Evolutionary conservation across 2,329 filamentous ascomycete species (phyloP), one percentile per base, ranked within the genome.

Genomic region (Hypoxylon sp.): DNA sequence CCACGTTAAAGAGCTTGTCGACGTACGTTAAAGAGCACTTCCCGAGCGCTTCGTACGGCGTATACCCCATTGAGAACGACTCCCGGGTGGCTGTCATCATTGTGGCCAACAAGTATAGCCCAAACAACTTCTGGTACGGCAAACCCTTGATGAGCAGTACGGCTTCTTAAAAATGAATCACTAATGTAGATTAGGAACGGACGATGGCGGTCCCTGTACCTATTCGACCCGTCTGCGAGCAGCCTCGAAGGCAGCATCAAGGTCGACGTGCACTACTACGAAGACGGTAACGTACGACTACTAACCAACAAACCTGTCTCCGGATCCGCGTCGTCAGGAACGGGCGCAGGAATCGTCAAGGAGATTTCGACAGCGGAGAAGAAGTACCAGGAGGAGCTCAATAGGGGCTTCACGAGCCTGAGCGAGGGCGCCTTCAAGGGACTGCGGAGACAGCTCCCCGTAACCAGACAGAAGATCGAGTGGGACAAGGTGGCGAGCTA

Each of bases 401-500:
- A 98, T 79, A 86, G 87, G 72, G 92, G 92, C 13, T 98, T 99
- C 74, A 88, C 87, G 11, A 89, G 83, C 64, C 80, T 99, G 73
- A 95, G 92, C 71, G 95, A 99, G 78, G 94, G 93, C 8, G 91
- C 92, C 0, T 99, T 99, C 79, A 99, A 98, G 84, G 87, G 88
- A 1, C 77, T 99, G 74, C 86, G 95, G 72, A 86, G 95, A 77
- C 95, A 98, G 78, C 79, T 99, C 73, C 95, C 95, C 0, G 92
- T 99, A 58, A 99, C 95, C 61, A 88, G 95, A 72, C 95, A 99
- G 81, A 97, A 97, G 84, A 94, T 99, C 68, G 95, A 99, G 78
- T 99, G 95, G 95, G 94, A 99, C 76, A 97, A 97, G 81, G 91
- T 99, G 66, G 89, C 91, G 41, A 92, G 92, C 67, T 99, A 99